phyloP scores from a whole-genome alignment of 2,329 filamentous ascomycete species.

The Pestalotiopsis sp. region DNA sequence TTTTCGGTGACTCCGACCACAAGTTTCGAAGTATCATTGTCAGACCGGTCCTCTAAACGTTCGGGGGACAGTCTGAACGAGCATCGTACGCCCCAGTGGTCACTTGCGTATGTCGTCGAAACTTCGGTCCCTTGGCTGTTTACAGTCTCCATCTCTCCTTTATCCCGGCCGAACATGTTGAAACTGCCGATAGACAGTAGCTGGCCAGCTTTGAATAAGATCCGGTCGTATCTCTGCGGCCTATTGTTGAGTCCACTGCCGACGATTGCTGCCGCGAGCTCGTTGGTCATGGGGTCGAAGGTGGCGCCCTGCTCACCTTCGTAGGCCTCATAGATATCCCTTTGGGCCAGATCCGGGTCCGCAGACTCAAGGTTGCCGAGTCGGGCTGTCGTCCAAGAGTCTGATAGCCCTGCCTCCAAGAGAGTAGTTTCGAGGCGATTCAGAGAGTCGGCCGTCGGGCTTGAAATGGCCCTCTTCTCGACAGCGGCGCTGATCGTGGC shows the following conservation, averaged over 20 bases:
- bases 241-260: conserved; percentile 48
- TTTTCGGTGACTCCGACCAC: conserved; percentile 34
- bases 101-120: conserved; percentile 40
- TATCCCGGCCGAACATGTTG: conserved; percentile 54
- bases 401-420: conserved; percentile 45
- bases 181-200: conserved; percentile 44
- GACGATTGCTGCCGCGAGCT: conserved; percentile 52
- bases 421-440: conserved; percentile 47
- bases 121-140: too few species aligned
- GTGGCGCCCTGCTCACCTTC: conserved; percentile 66
- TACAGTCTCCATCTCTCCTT: not conserved
- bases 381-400: conserved; percentile 51
- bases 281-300: conserved; percentile 60
- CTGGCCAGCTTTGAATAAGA: conserved; percentile 49
- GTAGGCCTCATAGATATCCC: conserved; percentile 34
- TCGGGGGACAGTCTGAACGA: conserved; percentile 30
- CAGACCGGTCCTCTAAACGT: conserved; percentile 11
- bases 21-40: conserved; percentile 23
- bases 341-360: conserved; percentile 25
- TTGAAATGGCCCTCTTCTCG: conserved; percentile 52
- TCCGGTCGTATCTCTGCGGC: conserved; percentile 66
- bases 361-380: conserved; percentile 43
- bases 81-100: conserved; percentile 60
- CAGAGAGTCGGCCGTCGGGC: conserved; percentile 43
- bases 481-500: conserved; percentile 54